These are phyloP conservation scores for Paragyromitra xinjiangensis DNA, from an alignment of 495 filamentous ascomycete genomes.

Conservation along the genomic window DNA sequence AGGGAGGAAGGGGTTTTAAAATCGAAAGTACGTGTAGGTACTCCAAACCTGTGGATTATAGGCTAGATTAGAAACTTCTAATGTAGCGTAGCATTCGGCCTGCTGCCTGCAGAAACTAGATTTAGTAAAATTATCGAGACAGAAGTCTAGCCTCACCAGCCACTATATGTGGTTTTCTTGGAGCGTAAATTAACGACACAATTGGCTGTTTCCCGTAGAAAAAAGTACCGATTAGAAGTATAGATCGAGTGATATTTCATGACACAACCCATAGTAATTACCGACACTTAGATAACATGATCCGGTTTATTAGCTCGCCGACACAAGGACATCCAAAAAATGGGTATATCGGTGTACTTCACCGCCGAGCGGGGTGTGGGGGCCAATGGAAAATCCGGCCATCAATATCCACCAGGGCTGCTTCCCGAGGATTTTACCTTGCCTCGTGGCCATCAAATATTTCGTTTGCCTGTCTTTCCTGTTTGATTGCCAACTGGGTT, in stretches of 20 bases:
- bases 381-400: background rate
- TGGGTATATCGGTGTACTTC: background rate
- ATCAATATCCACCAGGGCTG: too few species aligned
- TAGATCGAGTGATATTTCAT: constrained; percentile 3
- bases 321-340: too few species aligned
- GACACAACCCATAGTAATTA: background rate
- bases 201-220: too few species aligned
- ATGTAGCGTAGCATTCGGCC: background rate
- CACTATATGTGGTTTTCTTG: background rate
- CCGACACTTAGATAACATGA: background rate
- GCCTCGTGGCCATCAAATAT: background rate
- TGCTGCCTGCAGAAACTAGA: background rate
- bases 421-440: background rate
- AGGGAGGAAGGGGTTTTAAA: background rate
- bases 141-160: background rate
- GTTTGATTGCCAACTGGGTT: background rate
- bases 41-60: background rate
- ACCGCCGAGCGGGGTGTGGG: background rate
- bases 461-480: background rate
- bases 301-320: background rate
- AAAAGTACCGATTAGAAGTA: background rate
- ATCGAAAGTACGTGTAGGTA: background rate
- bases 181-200: too few species aligned
- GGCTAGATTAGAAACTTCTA: background rate
- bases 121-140: background rate